phyloP scores from a whole-genome alignment of 345 rosid species.

The Eucalyptus pumila region DNA sequence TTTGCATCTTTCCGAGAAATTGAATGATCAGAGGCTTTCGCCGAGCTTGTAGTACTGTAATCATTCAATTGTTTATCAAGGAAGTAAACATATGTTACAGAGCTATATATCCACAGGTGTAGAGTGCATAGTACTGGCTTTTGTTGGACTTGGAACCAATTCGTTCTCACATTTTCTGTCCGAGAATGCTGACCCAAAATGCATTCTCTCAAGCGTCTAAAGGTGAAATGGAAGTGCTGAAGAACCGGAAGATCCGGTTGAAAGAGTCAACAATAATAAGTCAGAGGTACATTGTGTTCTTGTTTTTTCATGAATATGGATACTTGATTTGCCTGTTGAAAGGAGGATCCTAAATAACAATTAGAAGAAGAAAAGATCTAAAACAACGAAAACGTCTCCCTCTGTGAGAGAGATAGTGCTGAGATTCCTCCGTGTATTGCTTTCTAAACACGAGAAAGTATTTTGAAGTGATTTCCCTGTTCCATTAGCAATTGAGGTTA shows the following conservation, averaged over 20 bases:
- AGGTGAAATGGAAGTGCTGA: background rate
- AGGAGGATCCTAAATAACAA: background rate
- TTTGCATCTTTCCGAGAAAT: background rate
- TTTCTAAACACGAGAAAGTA: background rate
- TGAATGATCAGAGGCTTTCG: background rate
- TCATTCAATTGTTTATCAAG: background rate
- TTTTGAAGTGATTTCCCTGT: background rate
- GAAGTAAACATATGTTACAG: background rate
- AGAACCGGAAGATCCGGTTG: background rate
- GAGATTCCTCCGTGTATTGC: background rate
- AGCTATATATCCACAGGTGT: background rate
- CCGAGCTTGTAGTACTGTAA: background rate
- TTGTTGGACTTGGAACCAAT: background rate
- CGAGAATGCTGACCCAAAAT: background rate
- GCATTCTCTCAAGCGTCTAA: background rate
- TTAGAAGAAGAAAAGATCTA: background rate
- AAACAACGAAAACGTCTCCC: background rate
- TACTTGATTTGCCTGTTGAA: background rate
- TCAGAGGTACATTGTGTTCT: background rate
- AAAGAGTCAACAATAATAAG: background rate
- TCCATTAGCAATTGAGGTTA: background rate
- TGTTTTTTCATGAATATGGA: background rate
- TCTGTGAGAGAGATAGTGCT: background rate
- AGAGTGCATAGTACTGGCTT: background rate
- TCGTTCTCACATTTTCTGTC: background rate